Evolutionary conservation across 2,329 filamentous ascomycete species (phyloP), one percentile per base, ranked within the genome.

Genomic region (Diaporthe vaccinii): DNA sequence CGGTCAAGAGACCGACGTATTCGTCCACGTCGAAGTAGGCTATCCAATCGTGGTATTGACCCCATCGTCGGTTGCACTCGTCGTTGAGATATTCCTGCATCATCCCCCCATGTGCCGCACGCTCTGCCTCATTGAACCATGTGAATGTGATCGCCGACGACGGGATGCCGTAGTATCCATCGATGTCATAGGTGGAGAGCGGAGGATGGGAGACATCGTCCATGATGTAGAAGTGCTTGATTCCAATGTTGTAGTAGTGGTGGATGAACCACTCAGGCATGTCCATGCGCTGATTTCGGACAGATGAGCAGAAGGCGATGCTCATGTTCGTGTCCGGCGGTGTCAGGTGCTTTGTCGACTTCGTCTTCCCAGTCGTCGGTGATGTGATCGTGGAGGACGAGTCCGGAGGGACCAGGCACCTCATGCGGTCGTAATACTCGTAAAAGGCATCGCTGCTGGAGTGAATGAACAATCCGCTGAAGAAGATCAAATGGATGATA

Each of bases 11-110:
- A 77, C 82, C 82, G 34, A 83, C 75, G 72, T 82, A 84, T 75
- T 84, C 82, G 71, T 83, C 81, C 28, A 76, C 77, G 76, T 83
- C 82, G 41, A 83, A 76, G 72, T 81, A 83, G 12, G 79, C 82
- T 25, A 82, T 81, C 81, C 82, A 83, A 14, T 71, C 68, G 77
- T 81, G 74, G 25, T 81, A 20, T 77, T 77, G 20, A 75, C 75
- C 36, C 79, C 78, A 57, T 79, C 80, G 17, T 15, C 57, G 57
- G 34, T 62, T 73, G 58, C 70, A 73, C 17, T 73, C 55, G 46
- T 73, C 70, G 12, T 73, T 62, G 44, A 73, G 57, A 17, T 31
- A 62, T 17, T 51, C 57, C 58, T 73, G 70, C 70, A 73, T 73
- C 39, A 36, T 31, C 15, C 39, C 36, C 4, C 68, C 68, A 25